These are phyloP conservation scores for Carpinus viminea DNA, from an alignment of 306 rosid genomes.

Conservation along the genomic window DNA sequence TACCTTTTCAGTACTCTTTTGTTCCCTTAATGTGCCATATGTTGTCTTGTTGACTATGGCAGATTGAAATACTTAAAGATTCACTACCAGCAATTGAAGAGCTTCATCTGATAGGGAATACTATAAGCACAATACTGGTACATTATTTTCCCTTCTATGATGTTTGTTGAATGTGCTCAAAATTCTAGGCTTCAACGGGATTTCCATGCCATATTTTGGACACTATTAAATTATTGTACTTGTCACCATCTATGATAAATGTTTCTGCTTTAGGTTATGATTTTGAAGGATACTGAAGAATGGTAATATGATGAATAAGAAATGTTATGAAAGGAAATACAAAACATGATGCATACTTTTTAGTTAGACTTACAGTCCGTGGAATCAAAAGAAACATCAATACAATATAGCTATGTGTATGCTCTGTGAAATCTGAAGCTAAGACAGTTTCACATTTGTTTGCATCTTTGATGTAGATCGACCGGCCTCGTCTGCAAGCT, in stretches of 20 bases:
- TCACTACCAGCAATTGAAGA: constrained; percentile 77
- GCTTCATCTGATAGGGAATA: constrained; percentile 85
- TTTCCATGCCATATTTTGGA: neutral
- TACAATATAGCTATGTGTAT: neutral
- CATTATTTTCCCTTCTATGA: constrained; percentile 21
- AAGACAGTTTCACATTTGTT: neutral
- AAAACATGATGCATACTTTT: neutral
- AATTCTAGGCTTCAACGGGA: constrained; percentile 7
- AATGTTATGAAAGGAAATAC: neutral
- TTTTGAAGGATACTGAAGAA: neutral
- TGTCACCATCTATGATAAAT: neutral
- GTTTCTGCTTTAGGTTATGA: neutral
- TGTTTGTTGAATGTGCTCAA: constrained; percentile 16
- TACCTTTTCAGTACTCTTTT: neutral
- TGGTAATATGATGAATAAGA: neutral
- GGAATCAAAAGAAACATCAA: neutral
- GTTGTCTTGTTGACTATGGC: constrained; percentile 35
- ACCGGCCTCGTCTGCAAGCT: too few relatives aligned
- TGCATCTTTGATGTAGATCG: neutral
- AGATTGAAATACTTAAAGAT: constrained; percentile 72
- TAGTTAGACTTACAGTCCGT: neutral
- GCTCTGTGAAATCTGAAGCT: neutral
- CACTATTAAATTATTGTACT: neutral
- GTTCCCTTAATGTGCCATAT: constrained; percentile 24
- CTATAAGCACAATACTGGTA: constrained; percentile 69